Base-by-base conservation (phyloP, 106 monocot genomes). In the Apostasia shenzhenica region DNA sequence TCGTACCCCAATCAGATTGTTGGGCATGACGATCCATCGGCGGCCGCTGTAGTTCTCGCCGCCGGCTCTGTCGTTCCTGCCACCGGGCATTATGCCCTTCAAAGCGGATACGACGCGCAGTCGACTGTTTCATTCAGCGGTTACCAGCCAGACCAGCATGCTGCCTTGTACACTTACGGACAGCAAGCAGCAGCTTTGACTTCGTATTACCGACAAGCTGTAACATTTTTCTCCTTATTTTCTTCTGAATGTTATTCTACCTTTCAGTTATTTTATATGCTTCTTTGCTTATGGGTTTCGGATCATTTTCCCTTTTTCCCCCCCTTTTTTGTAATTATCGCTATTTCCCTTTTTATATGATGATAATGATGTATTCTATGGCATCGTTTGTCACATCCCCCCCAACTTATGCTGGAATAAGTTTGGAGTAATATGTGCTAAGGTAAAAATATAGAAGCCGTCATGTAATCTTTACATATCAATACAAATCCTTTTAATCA, bases 1-100 rank as follows among this genome's bases (percentile, higher is more conserved):
- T 45, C 62, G 11, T 62, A 62, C 62, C 62, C 62, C n/a, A 44
- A 43, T 62, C 44, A 41, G 62, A 62, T 62, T 45, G 12, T 45
- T 13, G 45, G n/a, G n/a, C 62, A 43, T 4, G 62, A 62, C 3
- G 62, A 62, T 62, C 45, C 62, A n/a, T 62, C 62, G 3, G 6
- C 42, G 11, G 45, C 62, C 11, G 2, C 45, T 45, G 8, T 62
- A 2, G 62, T 62, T 13, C 45, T 13, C 8, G 3, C 62, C 9
- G 62, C 12, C 11, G 62, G 44, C 13, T 11, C 13, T 13, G 45
- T 62, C 44, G 62, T 41, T n/a, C 62, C 9, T 0, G 42, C 45
- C n/a, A 8, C 41, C 7, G 59, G 41, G 37, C 58, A 26, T 39
- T 58, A 58, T 58, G 58, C 58, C 5, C 10, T 41, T 2, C 10